phyloP scores from a whole-genome alignment of 2,329 filamentous ascomycete species.

The Aspergillus sp. region DNA sequence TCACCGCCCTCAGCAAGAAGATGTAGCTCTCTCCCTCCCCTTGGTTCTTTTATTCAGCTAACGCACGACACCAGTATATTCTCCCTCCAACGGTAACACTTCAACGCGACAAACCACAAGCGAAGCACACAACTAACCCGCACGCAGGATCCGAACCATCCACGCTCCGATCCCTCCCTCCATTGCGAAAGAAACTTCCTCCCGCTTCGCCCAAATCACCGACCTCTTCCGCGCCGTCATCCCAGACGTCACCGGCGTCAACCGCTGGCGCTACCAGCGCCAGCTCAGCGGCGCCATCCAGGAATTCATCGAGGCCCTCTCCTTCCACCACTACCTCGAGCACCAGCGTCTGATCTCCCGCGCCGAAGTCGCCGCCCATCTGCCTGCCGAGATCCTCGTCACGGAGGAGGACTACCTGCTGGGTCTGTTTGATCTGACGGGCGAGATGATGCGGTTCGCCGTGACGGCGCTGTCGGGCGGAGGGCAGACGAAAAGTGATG shows the following conservation, averaged over 20 bases:
- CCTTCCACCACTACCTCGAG: constrained; percentile 83
- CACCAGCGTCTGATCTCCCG: constrained; percentile 71
- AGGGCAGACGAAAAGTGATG: constrained; percentile 47
- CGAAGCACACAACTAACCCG: too few relatives aligned
- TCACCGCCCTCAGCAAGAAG: constrained; percentile 94
- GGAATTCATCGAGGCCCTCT: constrained; percentile 89
- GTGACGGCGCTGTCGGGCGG: constrained; percentile 81
- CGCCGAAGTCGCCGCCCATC: constrained; percentile 52
- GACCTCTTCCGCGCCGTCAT: constrained; percentile 66
- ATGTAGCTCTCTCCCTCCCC: constrained; percentile 60
- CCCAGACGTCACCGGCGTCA: constrained; percentile 72
- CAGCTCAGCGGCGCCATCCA: constrained; percentile 80
- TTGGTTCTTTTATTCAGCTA: background rate
- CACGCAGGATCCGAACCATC: constrained; percentile 38
- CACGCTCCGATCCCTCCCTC: constrained; percentile 57
- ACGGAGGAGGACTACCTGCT: constrained; percentile 84
- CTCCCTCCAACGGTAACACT: constrained; percentile 68
- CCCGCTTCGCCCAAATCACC: constrained; percentile 68
- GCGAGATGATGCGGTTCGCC: constrained; percentile 95
- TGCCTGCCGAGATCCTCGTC: constrained; percentile 57
- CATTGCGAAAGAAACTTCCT: constrained; percentile 67
- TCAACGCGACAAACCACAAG: background rate
- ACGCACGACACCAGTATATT: constrained; percentile 63
- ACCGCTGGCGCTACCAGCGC: constrained; percentile 76
- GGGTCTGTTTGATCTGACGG: constrained; percentile 88